Conservation (phyloP, 805 yeast species). For the Kodamaea sagamina region DNA sequence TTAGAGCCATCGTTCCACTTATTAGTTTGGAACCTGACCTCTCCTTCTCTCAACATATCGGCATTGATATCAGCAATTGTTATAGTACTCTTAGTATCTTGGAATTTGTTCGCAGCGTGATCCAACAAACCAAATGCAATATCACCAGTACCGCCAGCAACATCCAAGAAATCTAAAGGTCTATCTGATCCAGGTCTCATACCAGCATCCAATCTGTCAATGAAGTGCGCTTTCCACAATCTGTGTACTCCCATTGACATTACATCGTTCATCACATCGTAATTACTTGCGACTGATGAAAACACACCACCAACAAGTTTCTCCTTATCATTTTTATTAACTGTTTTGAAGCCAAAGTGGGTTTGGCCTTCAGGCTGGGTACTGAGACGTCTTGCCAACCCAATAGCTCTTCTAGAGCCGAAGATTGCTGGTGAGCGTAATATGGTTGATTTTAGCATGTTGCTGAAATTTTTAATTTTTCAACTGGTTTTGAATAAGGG, state of each 20-base stretch:
- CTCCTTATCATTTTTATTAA: conserved; percentile 78
- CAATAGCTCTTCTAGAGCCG: conserved; percentile 1
- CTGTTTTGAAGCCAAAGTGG: conserved; percentile 89
- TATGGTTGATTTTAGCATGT: conserved; percentile 1
- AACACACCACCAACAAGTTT: conserved; percentile 83
- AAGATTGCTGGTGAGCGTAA: conserved; percentile 1
- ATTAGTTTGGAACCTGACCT: conserved; percentile 63
- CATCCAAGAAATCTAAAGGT: conserved; percentile 88
- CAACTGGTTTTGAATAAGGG: background rate
- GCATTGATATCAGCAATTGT: conserved; percentile 93
- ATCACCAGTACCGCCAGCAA: conserved; percentile 99
- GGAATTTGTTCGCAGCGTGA: conserved; percentile 78
- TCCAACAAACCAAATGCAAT: conserved; percentile 94
- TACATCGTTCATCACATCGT: conserved; percentile 96
- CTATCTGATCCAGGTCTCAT: conserved; percentile 77
- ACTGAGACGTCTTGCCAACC: conserved; percentile 12
- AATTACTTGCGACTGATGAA: conserved; percentile 90
- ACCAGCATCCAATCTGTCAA: conserved; percentile 88
- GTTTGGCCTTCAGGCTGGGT: conserved; percentile 41
- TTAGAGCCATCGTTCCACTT: conserved; percentile 59
- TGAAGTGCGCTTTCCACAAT: conserved; percentile 91
- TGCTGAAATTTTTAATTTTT: conserved; percentile 5
- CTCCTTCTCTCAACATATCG: conserved; percentile 94
- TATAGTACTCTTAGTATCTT: conserved; percentile 78
- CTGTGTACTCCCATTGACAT: conserved; percentile 96